These are phyloP conservation scores for Camellia granthamiana DNA, from an alignment of 148 eudicot genomes.

Conservation along the genomic window DNA sequence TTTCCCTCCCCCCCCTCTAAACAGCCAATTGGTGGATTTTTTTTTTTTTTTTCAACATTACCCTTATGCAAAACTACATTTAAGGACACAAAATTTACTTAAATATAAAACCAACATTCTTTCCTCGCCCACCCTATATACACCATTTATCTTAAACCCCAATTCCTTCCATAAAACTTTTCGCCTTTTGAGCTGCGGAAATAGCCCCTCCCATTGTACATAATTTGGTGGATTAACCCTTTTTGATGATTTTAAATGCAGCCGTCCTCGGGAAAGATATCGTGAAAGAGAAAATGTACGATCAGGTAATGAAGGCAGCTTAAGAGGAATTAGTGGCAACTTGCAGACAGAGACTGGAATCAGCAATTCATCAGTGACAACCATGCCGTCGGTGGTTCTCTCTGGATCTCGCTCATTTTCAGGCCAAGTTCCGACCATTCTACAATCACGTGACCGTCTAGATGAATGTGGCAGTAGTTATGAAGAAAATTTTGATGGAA, in stretches of 20 bases:
- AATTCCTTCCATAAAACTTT: no score
- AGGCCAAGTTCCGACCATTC: slow-evolving; percentile 67
- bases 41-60: no score
- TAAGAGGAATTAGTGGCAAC: slow-evolving; percentile 39
- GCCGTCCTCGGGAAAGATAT: slow-evolving; percentile 74
- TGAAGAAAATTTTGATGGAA: slow-evolving; percentile 73
- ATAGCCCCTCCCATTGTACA: no score
- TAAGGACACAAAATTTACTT: no score
- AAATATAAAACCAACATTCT: no score
- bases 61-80: no score
- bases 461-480: slow-evolving; percentile 67
- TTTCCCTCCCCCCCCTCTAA: no score
- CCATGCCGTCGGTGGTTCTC: slow-evolving; percentile 50
- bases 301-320: slow-evolving; percentile 47
- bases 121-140: no score
- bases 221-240: neutral
- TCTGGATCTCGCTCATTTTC: slow-evolving; percentile 60
- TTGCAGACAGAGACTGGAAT: slow-evolving; percentile 39
- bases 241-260: slow-evolving; percentile 16
- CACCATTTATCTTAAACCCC: no score
- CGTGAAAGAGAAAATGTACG: slow-evolving; percentile 69
- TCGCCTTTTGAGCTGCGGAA: neutral
- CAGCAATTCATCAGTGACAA: slow-evolving; percentile 30
- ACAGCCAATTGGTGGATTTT: no score
- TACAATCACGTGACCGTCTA: slow-evolving; percentile 66